Evolutionary conservation across 1,139 yeast species (phyloP).

Genomic region (Debaryomyces sp.): DNA sequence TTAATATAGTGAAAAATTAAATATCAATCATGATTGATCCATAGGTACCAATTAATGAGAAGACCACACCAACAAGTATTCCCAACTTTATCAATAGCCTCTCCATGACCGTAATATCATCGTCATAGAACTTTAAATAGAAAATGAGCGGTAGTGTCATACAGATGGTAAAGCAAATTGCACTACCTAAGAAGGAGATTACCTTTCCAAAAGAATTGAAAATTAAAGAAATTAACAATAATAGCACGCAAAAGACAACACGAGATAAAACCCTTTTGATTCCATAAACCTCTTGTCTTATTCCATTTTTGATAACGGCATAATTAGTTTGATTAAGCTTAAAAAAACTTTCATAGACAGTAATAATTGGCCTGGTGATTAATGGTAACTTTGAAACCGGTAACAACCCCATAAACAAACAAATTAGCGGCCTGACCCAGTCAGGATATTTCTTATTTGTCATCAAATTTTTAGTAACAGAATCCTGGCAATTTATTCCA

Average conservation of each 20-base stretch:
- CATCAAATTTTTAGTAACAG: slow-evolving; percentile 43
- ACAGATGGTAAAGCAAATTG: slow-evolving; percentile 80
- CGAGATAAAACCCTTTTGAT: slow-evolving; percentile 35
- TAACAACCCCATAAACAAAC: slow-evolving; percentile 41
- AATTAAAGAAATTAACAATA: slow-evolving; percentile 55
- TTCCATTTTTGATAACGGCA: slow-evolving; percentile 11
- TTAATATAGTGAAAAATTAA: slow-evolving; percentile 1
- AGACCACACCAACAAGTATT: slow-evolving; percentile 44
- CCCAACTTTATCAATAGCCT: slow-evolving; percentile 45
- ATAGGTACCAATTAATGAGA: slow-evolving; percentile 55
- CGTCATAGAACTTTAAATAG: slow-evolving; percentile 59
- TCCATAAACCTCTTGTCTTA: slow-evolving; percentile 7
- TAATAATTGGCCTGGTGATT: slow-evolving; percentile 41
- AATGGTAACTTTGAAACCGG: slow-evolving; percentile 48
- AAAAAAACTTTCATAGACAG: slow-evolving; percentile 38
- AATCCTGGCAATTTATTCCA: slow-evolving; percentile 39
- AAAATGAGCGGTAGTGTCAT: slow-evolving; percentile 75
- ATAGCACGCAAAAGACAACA: slow-evolving; percentile 21
- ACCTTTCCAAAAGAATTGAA: slow-evolving; percentile 81
- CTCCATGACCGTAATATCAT: slow-evolving; percentile 44
- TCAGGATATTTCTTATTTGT: slow-evolving; percentile 35
- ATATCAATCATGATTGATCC: slow-evolving; percentile 28
- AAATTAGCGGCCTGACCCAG: slow-evolving; percentile 31
- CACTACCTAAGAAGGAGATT: slow-evolving; percentile 81
- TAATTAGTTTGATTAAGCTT: slow-evolving; percentile 13